phyloP scores from a whole-genome alignment of 164 flowering plant genomes.

The Annona squamosa region DNA sequence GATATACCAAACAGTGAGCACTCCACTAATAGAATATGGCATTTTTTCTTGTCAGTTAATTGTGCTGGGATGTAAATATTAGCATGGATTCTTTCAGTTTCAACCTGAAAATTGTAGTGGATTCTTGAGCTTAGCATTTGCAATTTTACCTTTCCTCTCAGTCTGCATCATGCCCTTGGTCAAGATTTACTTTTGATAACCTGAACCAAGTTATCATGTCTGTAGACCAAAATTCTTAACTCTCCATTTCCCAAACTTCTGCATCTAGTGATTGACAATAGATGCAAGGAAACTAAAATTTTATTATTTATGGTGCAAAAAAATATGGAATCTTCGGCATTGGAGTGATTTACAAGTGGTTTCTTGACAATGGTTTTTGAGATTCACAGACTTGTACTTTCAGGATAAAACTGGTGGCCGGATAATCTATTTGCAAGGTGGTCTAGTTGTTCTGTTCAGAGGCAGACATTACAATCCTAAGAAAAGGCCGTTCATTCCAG shows the following conservation, averaged over 20 bases:
- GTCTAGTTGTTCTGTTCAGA: slow-evolving; percentile 67
- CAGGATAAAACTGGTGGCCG: slow-evolving; percentile 79
- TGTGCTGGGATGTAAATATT: background rate
- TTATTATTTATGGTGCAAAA: background rate
- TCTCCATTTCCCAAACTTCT: too few relatives aligned
- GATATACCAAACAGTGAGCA: background rate
- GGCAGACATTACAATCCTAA: slow-evolving; percentile 75
- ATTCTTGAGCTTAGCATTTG: background rate
- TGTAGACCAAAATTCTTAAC: too few relatives aligned
- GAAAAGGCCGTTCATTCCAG: slow-evolving; percentile 71
- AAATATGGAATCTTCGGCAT: background rate
- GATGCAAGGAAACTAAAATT: background rate
- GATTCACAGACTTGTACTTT: background rate
- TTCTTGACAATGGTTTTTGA: background rate
- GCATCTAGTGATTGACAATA: background rate
- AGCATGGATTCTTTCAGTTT: background rate
- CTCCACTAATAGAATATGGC: background rate
- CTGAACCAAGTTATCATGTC: too few relatives aligned
- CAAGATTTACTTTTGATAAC: background rate
- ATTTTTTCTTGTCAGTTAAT: background rate
- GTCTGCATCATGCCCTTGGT: background rate
- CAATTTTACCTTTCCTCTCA: background rate
- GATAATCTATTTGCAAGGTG: slow-evolving; percentile 74
- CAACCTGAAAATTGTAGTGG: background rate
- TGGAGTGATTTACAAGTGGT: background rate